Percentiles rank a stretch among this genome's conserved stretches.
phyloP scores from a whole-genome alignment of 139 green algal genomes.

The Edaphochlamys debaryana region DNA sequence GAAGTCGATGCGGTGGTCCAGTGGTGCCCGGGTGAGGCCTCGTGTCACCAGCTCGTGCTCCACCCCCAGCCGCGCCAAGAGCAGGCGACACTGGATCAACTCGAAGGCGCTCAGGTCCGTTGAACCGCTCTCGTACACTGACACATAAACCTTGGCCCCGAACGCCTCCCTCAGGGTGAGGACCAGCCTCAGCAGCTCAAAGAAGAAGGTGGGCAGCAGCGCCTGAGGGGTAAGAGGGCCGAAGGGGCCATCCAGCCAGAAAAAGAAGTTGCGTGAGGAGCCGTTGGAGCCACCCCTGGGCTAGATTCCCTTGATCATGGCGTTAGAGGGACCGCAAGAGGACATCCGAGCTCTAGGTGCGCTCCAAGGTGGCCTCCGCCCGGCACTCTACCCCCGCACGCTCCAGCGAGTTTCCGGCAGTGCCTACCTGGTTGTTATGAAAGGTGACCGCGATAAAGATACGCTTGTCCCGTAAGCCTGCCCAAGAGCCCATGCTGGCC shows the following conservation, averaged over 20 bases:
- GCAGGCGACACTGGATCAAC: slow-evolving; percentile 5
- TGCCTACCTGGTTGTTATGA: slow-evolving; percentile 52
- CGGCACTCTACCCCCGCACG: too few relatives aligned
- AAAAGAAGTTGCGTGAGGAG: too few relatives aligned
- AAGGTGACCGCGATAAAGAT: slow-evolving; percentile 51
- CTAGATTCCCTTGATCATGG: too few relatives aligned
- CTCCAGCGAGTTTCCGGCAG: too few relatives aligned
- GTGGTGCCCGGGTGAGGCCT: background rate
- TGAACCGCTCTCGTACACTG: slow-evolving; percentile 62
- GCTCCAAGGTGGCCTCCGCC: too few relatives aligned
- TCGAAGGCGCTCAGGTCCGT: slow-evolving; percentile 39
- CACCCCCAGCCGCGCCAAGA: background rate
- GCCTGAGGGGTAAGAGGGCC: too few relatives aligned
- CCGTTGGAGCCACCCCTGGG: too few relatives aligned
- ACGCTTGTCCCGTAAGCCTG: background rate
- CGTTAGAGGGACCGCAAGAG: too few relatives aligned
- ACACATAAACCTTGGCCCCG: slow-evolving; percentile 39
- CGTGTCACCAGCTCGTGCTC: background rate
- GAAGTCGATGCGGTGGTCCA: slow-evolving; percentile 53
- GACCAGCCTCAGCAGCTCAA: slow-evolving; percentile 25
- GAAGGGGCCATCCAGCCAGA: too few relatives aligned
- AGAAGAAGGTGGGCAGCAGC: slow-evolving; percentile 56
- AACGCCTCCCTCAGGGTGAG: slow-evolving; percentile 1
- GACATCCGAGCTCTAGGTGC: too few relatives aligned
- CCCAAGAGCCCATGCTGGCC: background rate